A percentile compares a stretch with the other conserved stretches of the same genome.
phyloP scores from a whole-genome alignment of 257 asterid species.

The Coffea eugenioides region DNA sequence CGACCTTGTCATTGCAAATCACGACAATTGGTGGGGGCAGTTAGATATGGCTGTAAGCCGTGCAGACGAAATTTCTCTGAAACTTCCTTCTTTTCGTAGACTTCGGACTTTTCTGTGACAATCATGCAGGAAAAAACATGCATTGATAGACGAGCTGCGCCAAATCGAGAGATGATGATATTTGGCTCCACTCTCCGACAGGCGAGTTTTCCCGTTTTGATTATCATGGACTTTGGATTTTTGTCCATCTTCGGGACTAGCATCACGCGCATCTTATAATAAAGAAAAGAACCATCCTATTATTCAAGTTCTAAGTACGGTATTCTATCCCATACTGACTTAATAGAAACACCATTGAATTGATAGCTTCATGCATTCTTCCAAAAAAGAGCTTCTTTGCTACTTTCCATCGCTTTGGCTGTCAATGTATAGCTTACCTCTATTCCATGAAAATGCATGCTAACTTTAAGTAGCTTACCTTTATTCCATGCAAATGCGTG shows the following conservation, averaged over 20 bases:
- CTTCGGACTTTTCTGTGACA: background rate
- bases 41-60: background rate
- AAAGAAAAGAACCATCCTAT: background rate
- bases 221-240: background rate
- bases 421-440: too few relatives aligned
- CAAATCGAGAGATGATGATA: too few relatives aligned
- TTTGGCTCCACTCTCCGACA: background rate
- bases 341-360: background rate
- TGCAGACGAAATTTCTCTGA: constrained; percentile 12
- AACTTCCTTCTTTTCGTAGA: constrained; percentile 15
- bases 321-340: background rate
- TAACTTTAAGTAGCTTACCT: too few relatives aligned
- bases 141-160: background rate
- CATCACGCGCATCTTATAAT: background rate
- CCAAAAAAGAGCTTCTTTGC: too few relatives aligned
- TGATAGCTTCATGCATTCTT: background rate
- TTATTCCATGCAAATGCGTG: too few relatives aligned
- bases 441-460: too few relatives aligned
- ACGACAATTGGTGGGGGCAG: constrained; percentile 13
- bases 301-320: background rate
- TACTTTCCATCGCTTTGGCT: too few relatives aligned
- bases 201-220: background rate
- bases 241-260: background rate
- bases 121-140: constrained; percentile 1
- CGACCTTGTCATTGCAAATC: background rate